Conservation (phyloP, 768 basidiomycete species). For the Psilocybe subaeruginosa region DNA sequence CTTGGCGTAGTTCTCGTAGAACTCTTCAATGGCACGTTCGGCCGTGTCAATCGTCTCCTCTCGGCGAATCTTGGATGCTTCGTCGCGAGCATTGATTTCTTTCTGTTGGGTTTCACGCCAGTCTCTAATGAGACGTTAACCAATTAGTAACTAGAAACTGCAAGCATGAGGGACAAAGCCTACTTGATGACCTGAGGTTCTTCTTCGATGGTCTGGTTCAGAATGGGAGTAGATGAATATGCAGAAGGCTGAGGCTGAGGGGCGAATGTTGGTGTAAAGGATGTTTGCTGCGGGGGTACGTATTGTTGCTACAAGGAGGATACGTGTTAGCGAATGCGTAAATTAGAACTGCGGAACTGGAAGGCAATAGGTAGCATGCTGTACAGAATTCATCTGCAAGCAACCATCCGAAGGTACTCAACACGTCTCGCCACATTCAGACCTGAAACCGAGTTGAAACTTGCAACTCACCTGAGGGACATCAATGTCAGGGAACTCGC, state of each 20-base stretch:
- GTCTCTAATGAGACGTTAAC: conserved; percentile 45
- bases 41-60: conserved; percentile 86
- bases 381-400: too few species aligned
- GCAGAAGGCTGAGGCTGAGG: conserved; percentile 77
- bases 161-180: conserved; percentile 18
- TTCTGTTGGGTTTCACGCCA: conserved; percentile 89
- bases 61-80: conserved; percentile 71
- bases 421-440: neutral
- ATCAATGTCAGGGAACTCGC: conserved; percentile 82
- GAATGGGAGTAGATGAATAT: conserved; percentile 72
- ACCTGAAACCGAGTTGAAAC: neutral
- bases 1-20: conserved; percentile 84
- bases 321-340: conserved; percentile 14
- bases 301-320: conserved; percentile 30
- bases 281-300: conserved; percentile 36
- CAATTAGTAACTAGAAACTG: conserved; percentile 1
- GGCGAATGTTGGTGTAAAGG: conserved; percentile 63
- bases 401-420: neutral
- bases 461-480: conserved; percentile 37
- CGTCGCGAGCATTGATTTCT: conserved; percentile 85
- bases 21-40: conserved; percentile 85
- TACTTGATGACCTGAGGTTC: conserved; percentile 89
- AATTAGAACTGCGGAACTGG: neutral
- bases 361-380: neutral
- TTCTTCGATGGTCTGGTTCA: conserved; percentile 72